Evolutionary conservation across 352 stramenopile genomes (phyloP).

Genomic region (Globisporangium takayamanum): DNA sequence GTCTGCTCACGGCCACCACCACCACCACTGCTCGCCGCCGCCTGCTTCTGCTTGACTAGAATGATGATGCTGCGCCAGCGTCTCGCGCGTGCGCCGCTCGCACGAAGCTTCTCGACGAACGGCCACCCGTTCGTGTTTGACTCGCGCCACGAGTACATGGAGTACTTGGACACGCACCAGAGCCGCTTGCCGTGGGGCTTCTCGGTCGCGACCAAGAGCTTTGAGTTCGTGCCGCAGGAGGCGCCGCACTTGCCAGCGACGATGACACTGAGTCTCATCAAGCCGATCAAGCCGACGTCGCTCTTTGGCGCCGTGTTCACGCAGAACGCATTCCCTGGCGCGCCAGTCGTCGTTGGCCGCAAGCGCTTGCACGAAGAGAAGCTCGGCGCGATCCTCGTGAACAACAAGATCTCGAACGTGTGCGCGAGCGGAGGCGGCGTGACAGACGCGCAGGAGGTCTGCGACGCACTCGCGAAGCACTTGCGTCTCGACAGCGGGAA

Average conservation of each 20-base stretch:
- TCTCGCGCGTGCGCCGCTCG: neutral
- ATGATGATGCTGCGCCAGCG: slow-evolving; percentile 14
- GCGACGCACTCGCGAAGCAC: slow-evolving; percentile 86
- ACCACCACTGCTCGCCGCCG: neutral
- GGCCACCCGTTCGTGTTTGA: slow-evolving; percentile 71
- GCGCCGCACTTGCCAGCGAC: slow-evolving; percentile 65
- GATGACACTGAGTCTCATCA: slow-evolving; percentile 89
- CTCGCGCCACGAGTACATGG: slow-evolving; percentile 76
- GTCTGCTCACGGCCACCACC: neutral
- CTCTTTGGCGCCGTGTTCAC: slow-evolving; percentile 90
- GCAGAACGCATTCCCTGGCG: slow-evolving; percentile 87
- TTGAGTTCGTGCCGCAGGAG: slow-evolving; percentile 83
- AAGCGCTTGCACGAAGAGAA: slow-evolving; percentile 83
- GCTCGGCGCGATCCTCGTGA: slow-evolving; percentile 95
- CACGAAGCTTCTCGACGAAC: slow-evolving; percentile 25
- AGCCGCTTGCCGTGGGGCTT: slow-evolving; percentile 86
- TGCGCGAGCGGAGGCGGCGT: slow-evolving; percentile 91
- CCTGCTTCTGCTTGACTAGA: no score
- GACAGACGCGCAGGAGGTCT: slow-evolving; percentile 92
- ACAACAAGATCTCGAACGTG: slow-evolving; percentile 99
- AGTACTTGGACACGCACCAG: slow-evolving; percentile 67
- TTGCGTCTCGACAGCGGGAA: slow-evolving; percentile 77
- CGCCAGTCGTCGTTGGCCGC: slow-evolving; percentile 88
- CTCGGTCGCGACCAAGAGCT: slow-evolving; percentile 66
- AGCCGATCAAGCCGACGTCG: slow-evolving; percentile 72